phyloP scores from a whole-genome alignment of 2,329 filamentous ascomycete genomes.

The Elsinoe perseae region DNA sequence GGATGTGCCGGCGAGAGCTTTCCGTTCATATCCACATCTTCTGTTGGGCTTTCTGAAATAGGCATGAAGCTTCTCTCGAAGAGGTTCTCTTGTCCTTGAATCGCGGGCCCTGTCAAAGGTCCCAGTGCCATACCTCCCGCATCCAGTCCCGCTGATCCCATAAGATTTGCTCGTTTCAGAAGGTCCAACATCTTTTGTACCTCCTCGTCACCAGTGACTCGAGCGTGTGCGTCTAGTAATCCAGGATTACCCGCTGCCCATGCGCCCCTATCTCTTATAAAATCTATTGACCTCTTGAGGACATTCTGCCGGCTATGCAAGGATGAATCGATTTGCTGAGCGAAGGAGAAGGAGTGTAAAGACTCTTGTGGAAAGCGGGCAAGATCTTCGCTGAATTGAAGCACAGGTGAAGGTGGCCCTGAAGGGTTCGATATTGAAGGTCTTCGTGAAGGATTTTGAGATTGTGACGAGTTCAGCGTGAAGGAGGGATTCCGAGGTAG shows the following conservation, averaged over 20 bases:
- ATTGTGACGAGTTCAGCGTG: constrained; percentile 62
- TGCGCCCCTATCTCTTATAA: constrained; percentile 86
- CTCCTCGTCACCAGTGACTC: constrained; percentile 73
- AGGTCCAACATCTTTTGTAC: constrained; percentile 87
- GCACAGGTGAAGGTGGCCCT: constrained; percentile 60
- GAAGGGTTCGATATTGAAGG: constrained; percentile 49
- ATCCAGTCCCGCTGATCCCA: constrained; percentile 58
- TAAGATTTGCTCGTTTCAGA: constrained; percentile 70
- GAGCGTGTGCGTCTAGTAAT: constrained; percentile 75
- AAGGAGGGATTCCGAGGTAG: constrained; percentile 70
- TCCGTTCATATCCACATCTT: constrained; percentile 14
- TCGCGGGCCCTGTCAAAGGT: constrained; percentile 73
- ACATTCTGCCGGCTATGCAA: constrained; percentile 89
- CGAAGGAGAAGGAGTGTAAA: constrained; percentile 95
- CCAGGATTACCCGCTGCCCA: constrained; percentile 69
- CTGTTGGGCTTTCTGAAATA: constrained; percentile 36
- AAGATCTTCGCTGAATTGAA: constrained; percentile 76
- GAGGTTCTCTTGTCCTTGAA: constrained; percentile 64
- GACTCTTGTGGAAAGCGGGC: constrained; percentile 91
- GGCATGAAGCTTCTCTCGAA: constrained; percentile 75
- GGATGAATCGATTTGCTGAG: constrained; percentile 86
- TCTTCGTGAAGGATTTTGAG: constrained; percentile 42
- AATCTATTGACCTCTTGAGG: constrained; percentile 86
- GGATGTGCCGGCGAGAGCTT: not conserved
- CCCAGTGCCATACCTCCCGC: constrained; percentile 39